Evolutionary conservation across 2,329 filamentous ascomycete species (phyloP), one percentile per base, ranked within the genome.

Genomic region (Colletotrichum shisoi): DNA sequence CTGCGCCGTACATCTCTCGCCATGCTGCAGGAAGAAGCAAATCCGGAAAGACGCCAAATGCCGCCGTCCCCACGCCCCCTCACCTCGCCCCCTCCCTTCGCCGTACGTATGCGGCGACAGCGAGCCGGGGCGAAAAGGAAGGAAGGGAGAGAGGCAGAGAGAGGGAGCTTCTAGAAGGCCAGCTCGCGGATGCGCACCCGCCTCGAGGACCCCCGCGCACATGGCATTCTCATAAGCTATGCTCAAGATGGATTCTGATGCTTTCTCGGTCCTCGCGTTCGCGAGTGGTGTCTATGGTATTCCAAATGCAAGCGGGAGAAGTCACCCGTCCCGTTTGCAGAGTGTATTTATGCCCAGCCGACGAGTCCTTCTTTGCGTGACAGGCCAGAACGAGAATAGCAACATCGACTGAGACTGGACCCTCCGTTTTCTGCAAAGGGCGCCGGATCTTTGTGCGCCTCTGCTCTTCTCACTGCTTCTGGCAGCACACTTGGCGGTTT

Each of bases 1-100:
- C 17, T 34, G n/a, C 37, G 46, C 48, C 44, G 48, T 37, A 64
- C 49, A 57, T 58, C 64, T 44, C 17, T 49, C 27, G 24, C 48
- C 42, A 19, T 27, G 17, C 53, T 60, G 65, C 61, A 65, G 54
- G 61, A 51, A 68, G 65, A 68, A 68, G 65, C 65, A 68, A 68
- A 65, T 59, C 9, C 46, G 61, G 61, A 37, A 13, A 51, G 44
- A 37, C n/a, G 17, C 31, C 19, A 24, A 27, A 40, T 39, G 5
- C 11, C 11, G 19, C 40, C 15, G 31, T 49, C 34, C 31, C 19
- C 46, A 15, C 7, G 17, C n/a, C 13, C 4, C 11, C 57, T 24
- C 58, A 24, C 24, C 24, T 24, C 24, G 3, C 24, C 13, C 7
- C 11, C 57, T 24, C 58, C 39, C 31, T 27, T 19, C 48, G 19